Base-by-base conservation (phyloP, 2,329 filamentous ascomycete species). In the Eutypella sp. region DNA sequence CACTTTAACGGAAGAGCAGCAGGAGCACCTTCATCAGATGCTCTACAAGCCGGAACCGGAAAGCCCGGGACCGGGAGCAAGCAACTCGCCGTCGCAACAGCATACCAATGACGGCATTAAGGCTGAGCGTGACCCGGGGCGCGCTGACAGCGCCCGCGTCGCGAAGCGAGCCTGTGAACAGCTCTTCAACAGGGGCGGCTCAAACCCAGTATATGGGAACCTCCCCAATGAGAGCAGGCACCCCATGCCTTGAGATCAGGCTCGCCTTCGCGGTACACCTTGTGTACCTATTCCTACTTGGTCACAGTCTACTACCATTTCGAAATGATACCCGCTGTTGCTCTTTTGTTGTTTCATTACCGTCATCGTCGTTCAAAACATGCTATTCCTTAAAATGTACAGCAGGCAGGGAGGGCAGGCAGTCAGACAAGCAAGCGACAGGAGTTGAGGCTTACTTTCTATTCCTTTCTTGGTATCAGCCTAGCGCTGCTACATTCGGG, bases 131-230 rank as follows among this genome's bases (percentile, higher is more conserved):
- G 47, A 56, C 25, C 40, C 52, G 3, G 46, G 51, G 8, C 48
- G 58, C 29, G 56, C 56, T 23, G 63, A 59, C 27, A 67, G 66
- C 52, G 60, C 61, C 37, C 58, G 62, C 5, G 61, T 69, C 16
- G 67, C 66, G 3, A 64, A 64, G 38, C 66, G 68, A 37, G 64
- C 64, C 0, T 68, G 39, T 23, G 19, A 40, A n/a, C 39, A 40
- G 39, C 11, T 40, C 19, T 27, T 40, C 39, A 18, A n/a, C 22
- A 40, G 19, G 19, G 11, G n/a, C 13, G 11, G n/a, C 13, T 9
- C 15, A 19, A 24, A 10, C 15, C 23, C 27, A 13, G 18, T 42
- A 16, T 27, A 33, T 23, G 20, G 22, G 19, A n/a, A 23, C 22
- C 11, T 24, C 22, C 5, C 39, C 10, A 24, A 11, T 4, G 39